These are phyloP conservation scores for Botrytis pseudocinerea DNA, from an alignment of 2,329 filamentous ascomycete species.

Conservation along the genomic window DNA sequence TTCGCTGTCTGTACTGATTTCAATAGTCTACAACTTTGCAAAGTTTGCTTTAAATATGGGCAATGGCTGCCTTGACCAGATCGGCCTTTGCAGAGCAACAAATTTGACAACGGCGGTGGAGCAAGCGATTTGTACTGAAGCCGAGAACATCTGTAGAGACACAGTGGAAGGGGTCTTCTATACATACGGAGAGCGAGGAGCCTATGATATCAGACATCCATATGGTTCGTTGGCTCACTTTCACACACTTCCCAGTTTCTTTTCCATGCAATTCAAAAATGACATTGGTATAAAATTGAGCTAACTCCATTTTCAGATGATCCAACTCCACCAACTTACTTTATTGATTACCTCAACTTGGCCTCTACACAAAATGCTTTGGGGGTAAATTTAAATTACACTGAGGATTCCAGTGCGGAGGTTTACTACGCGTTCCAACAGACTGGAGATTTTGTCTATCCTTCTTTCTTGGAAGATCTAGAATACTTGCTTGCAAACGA, in stretches of 20 bases:
- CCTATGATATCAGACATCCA: conserved; percentile 55
- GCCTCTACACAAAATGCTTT: conserved; percentile 22
- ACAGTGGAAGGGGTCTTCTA: conserved; percentile 50
- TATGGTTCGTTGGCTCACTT: conserved; percentile 25
- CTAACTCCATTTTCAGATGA: conserved; percentile 40
- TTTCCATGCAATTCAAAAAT: neutral
- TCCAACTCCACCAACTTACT: conserved; percentile 53
- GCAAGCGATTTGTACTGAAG: conserved; percentile 51
- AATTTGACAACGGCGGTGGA: conserved; percentile 46
- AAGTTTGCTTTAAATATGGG: conserved; percentile 51
- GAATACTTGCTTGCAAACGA: conserved; percentile 49
- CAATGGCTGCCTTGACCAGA: conserved; percentile 44
- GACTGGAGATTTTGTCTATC: conserved; percentile 62
- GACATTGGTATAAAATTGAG: neutral
- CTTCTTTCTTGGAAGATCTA: conserved; percentile 53
- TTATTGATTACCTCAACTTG: conserved; percentile 43
- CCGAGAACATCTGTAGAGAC: conserved; percentile 55
- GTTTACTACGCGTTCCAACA: conserved; percentile 49
- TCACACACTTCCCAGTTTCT: neutral
- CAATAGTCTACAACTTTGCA: conserved; percentile 54
- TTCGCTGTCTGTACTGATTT: neutral
- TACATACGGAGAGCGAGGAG: conserved; percentile 45
- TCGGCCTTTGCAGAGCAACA: conserved; percentile 49
- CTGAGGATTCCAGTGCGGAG: conserved; percentile 36
- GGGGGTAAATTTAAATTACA: conserved; percentile 26